These are phyloP conservation scores for Dendrobium officinale DNA, from an alignment of 106 monocot species.

Conservation along the genomic window DNA sequence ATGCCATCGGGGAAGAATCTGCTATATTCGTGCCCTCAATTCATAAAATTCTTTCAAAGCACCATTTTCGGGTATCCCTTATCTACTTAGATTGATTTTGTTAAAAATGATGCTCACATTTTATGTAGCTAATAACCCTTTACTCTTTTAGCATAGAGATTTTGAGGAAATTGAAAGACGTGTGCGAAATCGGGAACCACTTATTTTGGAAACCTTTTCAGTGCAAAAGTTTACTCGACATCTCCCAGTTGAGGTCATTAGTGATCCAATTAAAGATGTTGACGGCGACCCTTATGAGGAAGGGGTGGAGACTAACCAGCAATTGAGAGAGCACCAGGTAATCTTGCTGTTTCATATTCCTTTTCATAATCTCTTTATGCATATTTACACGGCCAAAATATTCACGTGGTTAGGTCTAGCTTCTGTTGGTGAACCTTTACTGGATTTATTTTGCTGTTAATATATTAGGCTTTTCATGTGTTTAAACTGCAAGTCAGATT, in stretches of 20 bases:
- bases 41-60: conserved; percentile 72
- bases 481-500: neutral
- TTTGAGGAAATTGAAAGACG: conserved; percentile 86
- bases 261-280: conserved; percentile 73
- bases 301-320: conserved; percentile 50
- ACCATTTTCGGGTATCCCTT: conserved; percentile 59
- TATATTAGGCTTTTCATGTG: neutral
- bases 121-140: neutral
- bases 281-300: conserved; percentile 70
- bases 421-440: neutral
- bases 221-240: conserved; percentile 42
- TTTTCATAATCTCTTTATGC: neutral
- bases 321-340: conserved; percentile 83
- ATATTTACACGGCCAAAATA: neutral
- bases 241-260: conserved; percentile 52
- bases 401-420: neutral
- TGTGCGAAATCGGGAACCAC: conserved; percentile 52
- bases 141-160: conserved; percentile 59
- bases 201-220: conserved; percentile 48
- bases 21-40: conserved; percentile 79
- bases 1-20: conserved; percentile 93
- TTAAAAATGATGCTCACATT: neutral
- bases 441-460: neutral
- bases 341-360: neutral
- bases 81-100: conserved; percentile 2